Base-by-base conservation (phyloP, 2,329 filamentous ascomycete genomes). In the Ramichloridium luteum region DNA sequence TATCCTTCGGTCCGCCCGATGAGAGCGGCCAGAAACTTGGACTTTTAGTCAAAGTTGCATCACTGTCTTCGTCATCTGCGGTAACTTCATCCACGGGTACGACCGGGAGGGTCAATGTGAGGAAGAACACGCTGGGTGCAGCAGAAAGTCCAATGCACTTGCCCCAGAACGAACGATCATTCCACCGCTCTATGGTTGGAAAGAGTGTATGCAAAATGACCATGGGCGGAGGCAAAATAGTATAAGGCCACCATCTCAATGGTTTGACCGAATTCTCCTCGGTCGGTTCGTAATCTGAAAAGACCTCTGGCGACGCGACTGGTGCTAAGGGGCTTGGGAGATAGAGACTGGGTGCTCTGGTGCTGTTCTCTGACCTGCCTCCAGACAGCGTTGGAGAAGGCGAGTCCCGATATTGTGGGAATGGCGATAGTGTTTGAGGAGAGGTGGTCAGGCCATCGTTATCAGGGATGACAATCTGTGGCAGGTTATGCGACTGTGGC, bases 31-130 rank as follows among this genome's bases (percentile, higher is more conserved):
- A 12, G 12, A n/a, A 11, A 22, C 15, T 23, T 8, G 15, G n/a
- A 4, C 30, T 14, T 14, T 26, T 26, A 16, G n/a, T 9, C 6
- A 38, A 23, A 27, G 27, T 29, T 9, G 27, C 4, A 16, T 39
- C 39, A 28, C 34, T 40, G 4, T 16, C 16, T 15, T 16, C n/a
- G 16, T 13, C 18, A 5, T 18, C 18, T 8, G 25, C 27, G 8
- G 28, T 29, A 5, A 15, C 18, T 6, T 30, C 31, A 9, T 26
- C 20, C 20, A 23, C 20, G n/a, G 20, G 20, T n/a, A 93, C 82
- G 1, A 98, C 85, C 0, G 92, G 90, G 4, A 98, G 58, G 1
- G 90, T 98, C 28, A 90, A 74, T 1, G 88, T 88, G 3, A 98
- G 66, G 2, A 96, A 60, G 40, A 98, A 82, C 22, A 98, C 84